Percentiles rank a stretch among this genome's conserved stretches.
Evolutionary conservation across 257 asterid species (phyloP).

Genomic region (Fraxinus pennsylvanica): DNA sequence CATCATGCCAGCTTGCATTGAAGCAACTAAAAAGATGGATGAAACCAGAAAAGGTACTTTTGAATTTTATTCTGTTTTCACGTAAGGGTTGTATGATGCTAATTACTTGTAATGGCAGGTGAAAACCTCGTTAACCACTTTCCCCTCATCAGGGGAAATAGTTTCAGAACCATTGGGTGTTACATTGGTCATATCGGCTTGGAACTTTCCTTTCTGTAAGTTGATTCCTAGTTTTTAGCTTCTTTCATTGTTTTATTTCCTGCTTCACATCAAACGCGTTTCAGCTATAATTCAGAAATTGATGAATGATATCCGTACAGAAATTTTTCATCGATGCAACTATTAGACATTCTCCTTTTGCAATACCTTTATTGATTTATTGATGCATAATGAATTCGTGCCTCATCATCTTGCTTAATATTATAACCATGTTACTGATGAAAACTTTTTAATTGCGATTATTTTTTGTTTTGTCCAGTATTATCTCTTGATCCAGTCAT

Average conservation of each 20-base stretch:
- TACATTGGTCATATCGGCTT: conserved; percentile 72
- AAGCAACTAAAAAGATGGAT: conserved; percentile 69
- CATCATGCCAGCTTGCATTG: conserved; percentile 59
- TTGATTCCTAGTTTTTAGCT: conserved; percentile 21
- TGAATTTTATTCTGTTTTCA: background rate
- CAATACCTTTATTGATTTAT: background rate
- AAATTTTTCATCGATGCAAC: background rate
- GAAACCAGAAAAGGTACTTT: conserved; percentile 75
- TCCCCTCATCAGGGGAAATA: conserved; percentile 79
- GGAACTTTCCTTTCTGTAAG: conserved; percentile 96
- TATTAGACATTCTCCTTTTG: background rate
- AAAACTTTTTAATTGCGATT: background rate
- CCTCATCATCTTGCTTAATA: background rate
- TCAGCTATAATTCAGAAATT: background rate
- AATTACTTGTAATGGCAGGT: conserved; percentile 48
- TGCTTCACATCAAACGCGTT: background rate
- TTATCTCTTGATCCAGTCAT: conserved; percentile 71
- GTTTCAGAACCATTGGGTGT: conserved; percentile 88
- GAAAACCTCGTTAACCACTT: conserved; percentile 61
- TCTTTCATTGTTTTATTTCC: background rate
- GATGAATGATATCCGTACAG: background rate
- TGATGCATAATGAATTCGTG: background rate
- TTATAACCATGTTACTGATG: background rate
- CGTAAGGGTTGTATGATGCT: background rate
- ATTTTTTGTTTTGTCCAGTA: conserved; percentile 27